Evolutionary conservation across 768 basidiomycete species (phyloP).

Genomic region (Termitomyces sp.): DNA sequence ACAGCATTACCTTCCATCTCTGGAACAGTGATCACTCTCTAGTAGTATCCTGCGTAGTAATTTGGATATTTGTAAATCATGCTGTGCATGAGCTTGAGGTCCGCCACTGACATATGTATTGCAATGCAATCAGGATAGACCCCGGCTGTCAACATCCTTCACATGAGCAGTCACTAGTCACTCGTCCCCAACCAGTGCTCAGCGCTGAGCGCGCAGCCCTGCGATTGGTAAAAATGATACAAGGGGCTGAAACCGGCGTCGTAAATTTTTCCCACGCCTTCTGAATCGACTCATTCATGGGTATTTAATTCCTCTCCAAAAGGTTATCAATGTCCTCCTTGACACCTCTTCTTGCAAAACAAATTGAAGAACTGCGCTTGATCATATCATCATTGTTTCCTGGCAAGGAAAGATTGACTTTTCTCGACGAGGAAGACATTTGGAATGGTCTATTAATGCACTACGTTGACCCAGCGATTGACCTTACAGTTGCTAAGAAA

Average conservation of each 20-base stretch:
- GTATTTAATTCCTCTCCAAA: no score
- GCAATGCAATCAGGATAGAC: neutral
- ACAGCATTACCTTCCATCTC: conserved; percentile 8
- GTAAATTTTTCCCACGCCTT: neutral
- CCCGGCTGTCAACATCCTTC: neutral
- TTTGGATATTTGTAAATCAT: neutral
- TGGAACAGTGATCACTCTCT: conserved; percentile 9
- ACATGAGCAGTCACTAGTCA: neutral
- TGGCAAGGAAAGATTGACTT: conserved; percentile 41
- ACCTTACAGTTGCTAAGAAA: conserved; percentile 13
- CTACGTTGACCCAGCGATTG: neutral
- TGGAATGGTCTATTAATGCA: conserved; percentile 3
- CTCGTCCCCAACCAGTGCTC: no score
- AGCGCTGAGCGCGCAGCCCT: no score
- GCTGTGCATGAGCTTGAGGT: neutral
- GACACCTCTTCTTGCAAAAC: neutral
- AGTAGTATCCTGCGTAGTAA: neutral
- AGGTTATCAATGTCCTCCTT: neutral
- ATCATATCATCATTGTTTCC: conserved; percentile 61
- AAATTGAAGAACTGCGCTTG: conserved; percentile 52
- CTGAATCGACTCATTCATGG: no score
- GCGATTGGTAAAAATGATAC: no score
- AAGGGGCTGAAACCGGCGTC: neutral
- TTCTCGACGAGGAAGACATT: conserved; percentile 32
- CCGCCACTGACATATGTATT: no score